phyloP scores from a whole-genome alignment of 2,329 filamentous ascomycete genomes.

The Fusarium fujikuroi region DNA sequence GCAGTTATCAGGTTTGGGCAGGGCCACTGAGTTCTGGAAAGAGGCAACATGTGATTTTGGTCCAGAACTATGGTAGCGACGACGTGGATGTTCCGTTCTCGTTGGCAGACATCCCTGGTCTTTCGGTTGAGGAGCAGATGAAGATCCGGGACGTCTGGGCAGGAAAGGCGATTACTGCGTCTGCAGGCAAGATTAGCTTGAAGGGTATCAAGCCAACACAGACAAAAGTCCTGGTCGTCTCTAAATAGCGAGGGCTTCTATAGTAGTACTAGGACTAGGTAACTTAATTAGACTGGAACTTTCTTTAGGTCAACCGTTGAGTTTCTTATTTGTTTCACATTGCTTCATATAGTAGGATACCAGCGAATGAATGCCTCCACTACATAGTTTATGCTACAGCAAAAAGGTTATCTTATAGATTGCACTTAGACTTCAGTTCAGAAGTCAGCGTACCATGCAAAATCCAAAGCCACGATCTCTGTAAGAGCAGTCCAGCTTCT shows the following conservation, averaged over 20 bases:
- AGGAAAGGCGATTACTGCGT: background rate
- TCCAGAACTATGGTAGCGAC: background rate
- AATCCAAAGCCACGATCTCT: too few relatives aligned
- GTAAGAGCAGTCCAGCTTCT: too few relatives aligned
- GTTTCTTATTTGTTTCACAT: background rate
- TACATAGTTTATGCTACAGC: too few relatives aligned
- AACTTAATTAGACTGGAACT: too few relatives aligned
- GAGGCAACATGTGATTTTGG: background rate
- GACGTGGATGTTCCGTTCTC: background rate
- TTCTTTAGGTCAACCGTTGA: too few relatives aligned
- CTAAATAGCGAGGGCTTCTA: background rate
- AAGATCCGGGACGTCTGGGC: background rate
- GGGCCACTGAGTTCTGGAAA: background rate
- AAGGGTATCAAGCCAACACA: background rate
- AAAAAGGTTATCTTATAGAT: too few relatives aligned
- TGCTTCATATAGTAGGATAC: too few relatives aligned
- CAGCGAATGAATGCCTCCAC: too few relatives aligned
- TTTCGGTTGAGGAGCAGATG: background rate
- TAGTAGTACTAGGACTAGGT: background rate
- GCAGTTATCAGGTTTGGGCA: background rate
- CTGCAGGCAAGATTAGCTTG: background rate
- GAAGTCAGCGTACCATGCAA: too few relatives aligned
- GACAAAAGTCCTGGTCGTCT: background rate
- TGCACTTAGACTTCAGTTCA: too few relatives aligned
- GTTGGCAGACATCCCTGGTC: background rate